Evolutionary conservation across 2,329 filamentous ascomycete species (phyloP), one percentile per base, ranked within the genome.

Genomic region (Tolypocladium inflatum): DNA sequence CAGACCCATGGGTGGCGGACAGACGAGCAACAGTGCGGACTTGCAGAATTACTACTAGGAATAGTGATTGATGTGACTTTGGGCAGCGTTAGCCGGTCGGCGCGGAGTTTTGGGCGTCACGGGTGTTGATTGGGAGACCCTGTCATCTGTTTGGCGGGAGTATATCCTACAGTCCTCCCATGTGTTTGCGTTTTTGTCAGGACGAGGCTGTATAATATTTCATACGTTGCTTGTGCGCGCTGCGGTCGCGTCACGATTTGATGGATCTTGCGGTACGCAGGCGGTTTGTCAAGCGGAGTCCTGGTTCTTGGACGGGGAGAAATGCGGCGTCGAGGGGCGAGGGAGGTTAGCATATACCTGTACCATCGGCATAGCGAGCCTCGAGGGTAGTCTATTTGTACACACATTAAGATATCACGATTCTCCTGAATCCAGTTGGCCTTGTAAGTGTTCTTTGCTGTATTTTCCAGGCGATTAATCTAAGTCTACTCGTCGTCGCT

Each of bases 21-120:
- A 64, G 45, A 55, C 54, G 54, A 63, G 57, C 13, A 59, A 65
- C 19, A 67, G 67, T 0, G 60, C 69, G 38, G 74, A 77, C 56
- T 56, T 78, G 55, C 73, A 76, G 62, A 76, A 68, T 54, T 74
- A 74, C 60, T 78, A 77, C 60, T 78, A 64, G 62, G 59, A 15
- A 30, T 21, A 33, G 56, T 48, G 33, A n/a, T 38, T 41, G 45
- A 13, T 11, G 17, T 33, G 35, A 26, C 7, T 10, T 35, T 38
- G 48, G 55, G 33, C 39, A 37, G 48, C 56, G 26, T 54, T 51
- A 8, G 17, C 30, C 48, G 13, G 48, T 21, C 48, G 48, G 48
- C 48, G 48, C 30, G 48, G 48, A 52, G 48, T 52, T 52, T 21
- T 21, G 4, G 48, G 48, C 30, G 48, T 52, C 30, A 21, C 11